Conservation (phyloP, 1,284 basidiomycete genomes). For the Trichosporon faecale region DNA sequence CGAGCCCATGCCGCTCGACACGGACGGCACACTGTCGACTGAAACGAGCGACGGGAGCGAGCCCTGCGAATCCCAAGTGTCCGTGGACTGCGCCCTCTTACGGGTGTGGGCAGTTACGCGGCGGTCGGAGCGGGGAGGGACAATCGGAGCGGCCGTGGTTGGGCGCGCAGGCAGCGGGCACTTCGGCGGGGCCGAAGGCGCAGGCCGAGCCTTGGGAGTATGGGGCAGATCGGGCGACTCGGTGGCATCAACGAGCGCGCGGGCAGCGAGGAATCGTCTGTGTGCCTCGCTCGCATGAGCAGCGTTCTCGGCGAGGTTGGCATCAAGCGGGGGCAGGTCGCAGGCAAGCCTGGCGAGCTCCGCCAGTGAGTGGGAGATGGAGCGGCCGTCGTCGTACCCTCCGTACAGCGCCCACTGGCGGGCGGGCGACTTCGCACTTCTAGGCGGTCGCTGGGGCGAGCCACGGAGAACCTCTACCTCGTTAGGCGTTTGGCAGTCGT, state of each 20-base stretch:
- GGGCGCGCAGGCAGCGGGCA: constrained; percentile 6
- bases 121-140: neutral
- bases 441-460: neutral
- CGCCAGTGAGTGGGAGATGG: constrained; percentile 25
- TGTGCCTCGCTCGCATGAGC: neutral
- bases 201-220: neutral
- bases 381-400: constrained; percentile 23
- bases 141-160: neutral
- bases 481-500: constrained; percentile 7
- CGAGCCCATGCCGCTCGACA: constrained; percentile 24
- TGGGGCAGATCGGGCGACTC: constrained; percentile 9
- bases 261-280: constrained; percentile 1
- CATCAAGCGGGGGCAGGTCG: constrained; percentile 23
- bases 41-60: constrained; percentile 44
- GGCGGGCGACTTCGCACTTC: constrained; percentile 13
- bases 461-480: constrained; percentile 1
- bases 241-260: constrained; percentile 16
- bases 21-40: constrained; percentile 36
- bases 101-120: neutral
- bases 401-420: constrained; percentile 18
- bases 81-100: constrained; percentile 5
- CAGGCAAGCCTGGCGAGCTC: constrained; percentile 24
- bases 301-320: constrained; percentile 15
- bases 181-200: neutral
- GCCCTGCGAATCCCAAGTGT: constrained; percentile 31